Evolutionary conservation across 2,329 filamentous ascomycete species (phyloP).

Genomic region (Ceratocystiopsis sp.): DNA sequence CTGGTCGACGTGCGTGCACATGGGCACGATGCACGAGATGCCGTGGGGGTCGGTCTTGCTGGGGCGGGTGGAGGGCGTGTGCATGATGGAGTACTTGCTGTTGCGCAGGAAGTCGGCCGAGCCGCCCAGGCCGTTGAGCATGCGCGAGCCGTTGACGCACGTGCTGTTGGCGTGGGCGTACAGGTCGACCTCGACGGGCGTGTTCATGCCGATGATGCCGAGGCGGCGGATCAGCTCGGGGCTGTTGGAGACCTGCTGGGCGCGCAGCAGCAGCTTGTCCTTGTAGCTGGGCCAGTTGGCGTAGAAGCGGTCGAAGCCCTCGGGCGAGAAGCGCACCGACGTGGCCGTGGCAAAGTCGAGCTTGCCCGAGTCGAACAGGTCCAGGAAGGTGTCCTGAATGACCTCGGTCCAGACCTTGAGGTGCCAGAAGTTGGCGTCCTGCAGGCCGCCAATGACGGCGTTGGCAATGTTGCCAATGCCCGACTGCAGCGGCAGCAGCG

Average conservation of each 20-base stretch:
- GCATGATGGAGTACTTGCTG: slow-evolving; percentile 76
- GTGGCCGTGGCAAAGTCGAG: slow-evolving; percentile 83
- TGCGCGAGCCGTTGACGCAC: slow-evolving; percentile 74
- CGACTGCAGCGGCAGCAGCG: slow-evolving; percentile 43
- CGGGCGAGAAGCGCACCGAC: slow-evolving; percentile 77
- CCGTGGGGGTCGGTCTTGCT: slow-evolving; percentile 70
- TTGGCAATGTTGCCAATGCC: slow-evolving; percentile 91
- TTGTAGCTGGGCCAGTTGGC: slow-evolving; percentile 66
- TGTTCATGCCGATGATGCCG: slow-evolving; percentile 89
- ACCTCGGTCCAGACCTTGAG: slow-evolving; percentile 90
- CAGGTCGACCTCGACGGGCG: slow-evolving; percentile 83
- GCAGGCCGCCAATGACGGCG: slow-evolving; percentile 71
- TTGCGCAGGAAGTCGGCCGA: slow-evolving; percentile 67
- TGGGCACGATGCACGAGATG: slow-evolving; percentile 77
- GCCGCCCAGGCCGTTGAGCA: slow-evolving; percentile 73
- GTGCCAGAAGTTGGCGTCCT: slow-evolving; percentile 68
- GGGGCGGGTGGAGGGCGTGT: slow-evolving; percentile 68
- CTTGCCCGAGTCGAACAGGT: slow-evolving; percentile 76
- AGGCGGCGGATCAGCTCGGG: slow-evolving; percentile 80
- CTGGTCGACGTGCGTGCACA: slow-evolving; percentile 85
- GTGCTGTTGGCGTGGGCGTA: slow-evolving; percentile 88
- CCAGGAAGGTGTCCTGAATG: slow-evolving; percentile 81
- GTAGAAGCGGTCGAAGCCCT: slow-evolving; percentile 85
- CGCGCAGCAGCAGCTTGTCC: slow-evolving; percentile 67
- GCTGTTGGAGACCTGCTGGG: slow-evolving; percentile 77